Conservation (phyloP, 148 eudicot species). For the Rhododendron mucronatum region DNA sequence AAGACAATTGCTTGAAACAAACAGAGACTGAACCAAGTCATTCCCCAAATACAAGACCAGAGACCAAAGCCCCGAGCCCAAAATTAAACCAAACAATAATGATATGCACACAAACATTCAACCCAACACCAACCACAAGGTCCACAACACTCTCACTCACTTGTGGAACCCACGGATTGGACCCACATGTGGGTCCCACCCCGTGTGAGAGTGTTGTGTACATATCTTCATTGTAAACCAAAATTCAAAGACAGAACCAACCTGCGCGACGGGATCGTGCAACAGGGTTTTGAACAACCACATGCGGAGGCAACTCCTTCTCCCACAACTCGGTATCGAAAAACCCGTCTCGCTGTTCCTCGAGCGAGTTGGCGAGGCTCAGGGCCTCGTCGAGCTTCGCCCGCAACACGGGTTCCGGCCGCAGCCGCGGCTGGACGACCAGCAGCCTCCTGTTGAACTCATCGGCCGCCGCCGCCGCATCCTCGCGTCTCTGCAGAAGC, state of each 20-base stretch:
- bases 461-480: conserved; percentile 4
- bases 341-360: conserved; percentile 68
- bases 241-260: conserved; percentile 1
- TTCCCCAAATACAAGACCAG: background rate
- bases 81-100: background rate
- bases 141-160: too few species aligned
- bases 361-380: conserved; percentile 85
- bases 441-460: conserved; percentile 38
- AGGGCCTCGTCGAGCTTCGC: conserved; percentile 82
- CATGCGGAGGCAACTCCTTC: conserved; percentile 56
- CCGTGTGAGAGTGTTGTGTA: too few species aligned
- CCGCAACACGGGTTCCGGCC: conserved; percentile 40
- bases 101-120: too few species aligned
- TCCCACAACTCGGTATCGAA: conserved; percentile 49
- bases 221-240: too few species aligned
- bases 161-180: too few species aligned
- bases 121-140: too few species aligned
- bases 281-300: conserved; percentile 80
- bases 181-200: too few species aligned
- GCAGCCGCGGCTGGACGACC: conserved; percentile 79
- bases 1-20: background rate
- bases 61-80: background rate
- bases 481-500: conserved; percentile 21
- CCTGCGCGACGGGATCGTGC: conserved; percentile 59
- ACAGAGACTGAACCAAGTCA: background rate